A percentile compares a stretch with the other conserved stretches of the same genome.
phyloP scores from a whole-genome alignment of 768 basidiomycete genomes.

The Hebeloma cylindrosporum region DNA sequence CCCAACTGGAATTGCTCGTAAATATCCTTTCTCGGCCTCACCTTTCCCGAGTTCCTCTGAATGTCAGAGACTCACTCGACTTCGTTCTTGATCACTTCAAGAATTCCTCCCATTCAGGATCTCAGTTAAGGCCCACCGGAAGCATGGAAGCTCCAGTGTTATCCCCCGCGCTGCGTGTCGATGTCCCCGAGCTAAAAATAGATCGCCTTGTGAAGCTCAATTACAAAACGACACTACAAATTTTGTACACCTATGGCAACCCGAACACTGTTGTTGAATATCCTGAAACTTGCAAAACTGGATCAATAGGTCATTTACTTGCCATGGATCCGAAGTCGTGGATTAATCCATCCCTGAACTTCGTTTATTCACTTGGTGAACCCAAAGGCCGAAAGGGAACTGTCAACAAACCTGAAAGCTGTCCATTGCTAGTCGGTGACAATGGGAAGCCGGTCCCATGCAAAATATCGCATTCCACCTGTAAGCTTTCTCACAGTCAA shows the following conservation, averaged over 20 bases:
- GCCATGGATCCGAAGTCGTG: not conserved
- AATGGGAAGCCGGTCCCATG: constrained; percentile 1
- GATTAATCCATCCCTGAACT: constrained; percentile 5
- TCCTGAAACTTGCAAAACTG: constrained; percentile 1
- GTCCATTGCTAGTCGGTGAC: not conserved
- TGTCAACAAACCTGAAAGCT: not conserved
- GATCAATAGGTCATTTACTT: constrained; percentile 7
- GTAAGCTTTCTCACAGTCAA: not conserved
- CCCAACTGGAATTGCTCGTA: too few relatives aligned
- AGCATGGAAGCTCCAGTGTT: not conserved
- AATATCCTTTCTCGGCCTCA: too few relatives aligned
- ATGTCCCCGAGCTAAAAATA: not conserved
- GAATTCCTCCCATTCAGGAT: not conserved
- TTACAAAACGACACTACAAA: constrained; percentile 2
- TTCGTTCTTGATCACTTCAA: not conserved
- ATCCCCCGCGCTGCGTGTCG: not conserved
- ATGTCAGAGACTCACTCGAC: not conserved
- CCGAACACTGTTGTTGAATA: constrained; percentile 5
- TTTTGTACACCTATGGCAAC: constrained; percentile 1
- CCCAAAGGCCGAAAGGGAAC: constrained; percentile 1
- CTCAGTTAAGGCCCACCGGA: not conserved
- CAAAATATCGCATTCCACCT: constrained; percentile 2
- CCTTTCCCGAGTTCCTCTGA: not conserved
- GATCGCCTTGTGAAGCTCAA: constrained; percentile 5
- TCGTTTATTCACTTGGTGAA: constrained; percentile 11